These are phyloP conservation scores for Kurtzmaniella fragi DNA, from an alignment of 805 yeast species.

Conservation along the genomic window DNA sequence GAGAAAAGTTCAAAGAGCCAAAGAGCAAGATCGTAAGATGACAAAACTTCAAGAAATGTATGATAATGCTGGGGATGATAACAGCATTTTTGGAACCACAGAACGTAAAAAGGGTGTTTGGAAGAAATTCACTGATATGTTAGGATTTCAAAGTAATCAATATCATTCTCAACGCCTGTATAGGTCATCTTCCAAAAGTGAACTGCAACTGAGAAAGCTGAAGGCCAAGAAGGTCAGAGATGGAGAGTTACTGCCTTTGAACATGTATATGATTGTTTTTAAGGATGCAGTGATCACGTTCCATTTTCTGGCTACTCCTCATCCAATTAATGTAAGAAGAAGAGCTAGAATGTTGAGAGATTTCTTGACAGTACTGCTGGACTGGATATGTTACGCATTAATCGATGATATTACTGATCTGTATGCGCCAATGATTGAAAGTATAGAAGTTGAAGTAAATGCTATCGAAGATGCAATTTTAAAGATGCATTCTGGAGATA, in stretches of 20 bases:
- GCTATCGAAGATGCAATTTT: slow-evolving; percentile 90
- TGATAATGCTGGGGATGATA: slow-evolving; percentile 15
- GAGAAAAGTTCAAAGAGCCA: slow-evolving; percentile 48
- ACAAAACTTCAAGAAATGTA: slow-evolving; percentile 33
- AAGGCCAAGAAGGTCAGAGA: slow-evolving; percentile 30
- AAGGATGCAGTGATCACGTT: slow-evolving; percentile 87
- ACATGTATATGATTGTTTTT: slow-evolving; percentile 90
- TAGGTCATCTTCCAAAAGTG: slow-evolving; percentile 8
- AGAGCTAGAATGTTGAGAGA: slow-evolving; percentile 85
- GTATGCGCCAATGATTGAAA: slow-evolving; percentile 92
- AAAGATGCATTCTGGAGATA: slow-evolving; percentile 72
- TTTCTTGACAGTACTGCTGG: slow-evolving; percentile 84
- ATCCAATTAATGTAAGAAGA: slow-evolving; percentile 91
- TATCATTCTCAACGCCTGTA: background rate
- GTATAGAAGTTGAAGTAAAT: slow-evolving; percentile 91
- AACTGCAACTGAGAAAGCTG: slow-evolving; percentile 17
- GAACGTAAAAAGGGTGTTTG: slow-evolving; percentile 13
- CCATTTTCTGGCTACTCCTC: slow-evolving; percentile 93
- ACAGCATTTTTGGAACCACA: slow-evolving; percentile 12
- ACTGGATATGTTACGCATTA: slow-evolving; percentile 95
- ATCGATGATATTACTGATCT: slow-evolving; percentile 97
- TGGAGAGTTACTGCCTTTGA: slow-evolving; percentile 77
- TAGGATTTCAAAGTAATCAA: background rate
- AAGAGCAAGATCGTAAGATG: slow-evolving; percentile 38
- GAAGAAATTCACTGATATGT: slow-evolving; percentile 7